Base-by-base conservation (phyloP, 2,329 filamentous ascomycete genomes). In the Chalaropsis thielavioides region DNA sequence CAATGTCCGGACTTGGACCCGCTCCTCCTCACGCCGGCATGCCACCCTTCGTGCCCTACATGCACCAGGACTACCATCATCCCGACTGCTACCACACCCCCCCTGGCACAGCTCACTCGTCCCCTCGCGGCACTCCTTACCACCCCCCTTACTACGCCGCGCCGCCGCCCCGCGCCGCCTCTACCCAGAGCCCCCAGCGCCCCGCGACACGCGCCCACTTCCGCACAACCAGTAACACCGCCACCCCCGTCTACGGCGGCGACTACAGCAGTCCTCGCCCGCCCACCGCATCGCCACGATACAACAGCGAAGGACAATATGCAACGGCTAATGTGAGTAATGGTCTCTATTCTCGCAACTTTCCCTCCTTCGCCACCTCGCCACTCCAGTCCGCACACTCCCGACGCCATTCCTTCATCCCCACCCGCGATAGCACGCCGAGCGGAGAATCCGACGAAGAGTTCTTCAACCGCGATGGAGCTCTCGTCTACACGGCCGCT, bases 271-370 rank as follows among this genome's bases (percentile, higher is more conserved):
- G 74, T 69, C 79, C 75, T 67, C 77, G 76, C 70, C 77, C 76
- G 67, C 78, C 76, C 49, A 76, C 78, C 67, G 81, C 82, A 72
- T 84, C 82, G 68, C 82, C 82, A 68, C 80, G 82, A 70, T 84
- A 82, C 77, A 83, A 80, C 73, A 84, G 81, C 78, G 79, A 78
- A 72, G 82, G 82, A 74, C 77, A 82, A 72, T 84, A 84, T 78
- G 81, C 80, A 76, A 83, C 82, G 76, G 81, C 80, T 76, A 82
- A 84, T 83, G 82, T 84, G 82, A 84, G 82, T 84, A 74, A 72
- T 72, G 75, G 76, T 74, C 75, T 74, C 74, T 74, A 74, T 71
- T 70, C 74, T 72, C 75, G 75, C 71, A 80, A 80, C 75, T 72
- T 75, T 75, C 79, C 76, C 74, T 79, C 65, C 46, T 64, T 64